Evolutionary conservation across 805 yeast genomes (phyloP).

Genomic region (Tetrapisispora fleetii): DNA sequence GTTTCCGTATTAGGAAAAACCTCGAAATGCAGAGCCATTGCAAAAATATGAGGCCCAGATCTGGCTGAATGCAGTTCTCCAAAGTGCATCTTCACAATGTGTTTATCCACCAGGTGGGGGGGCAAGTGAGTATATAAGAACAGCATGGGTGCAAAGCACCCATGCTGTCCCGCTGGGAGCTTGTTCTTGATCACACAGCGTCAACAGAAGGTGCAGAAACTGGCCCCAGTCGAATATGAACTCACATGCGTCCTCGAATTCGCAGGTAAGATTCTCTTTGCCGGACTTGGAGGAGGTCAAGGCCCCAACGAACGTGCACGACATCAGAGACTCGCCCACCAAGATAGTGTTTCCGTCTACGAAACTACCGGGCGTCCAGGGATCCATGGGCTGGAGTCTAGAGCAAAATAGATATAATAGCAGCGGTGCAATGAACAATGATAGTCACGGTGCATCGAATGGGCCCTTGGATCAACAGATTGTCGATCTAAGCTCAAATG

Average conservation of each 20-base stretch:
- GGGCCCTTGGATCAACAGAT: constrained; percentile 10
- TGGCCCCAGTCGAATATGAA: constrained; percentile 10
- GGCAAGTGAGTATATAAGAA: too few relatives aligned
- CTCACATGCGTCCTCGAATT: constrained; percentile 34
- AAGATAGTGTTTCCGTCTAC: constrained; percentile 23
- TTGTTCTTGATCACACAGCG: too few relatives aligned
- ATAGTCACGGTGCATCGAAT: too few relatives aligned
- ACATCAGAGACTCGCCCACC: constrained; percentile 15
- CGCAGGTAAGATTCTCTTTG: constrained; percentile 27
- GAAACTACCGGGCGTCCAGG: not conserved
- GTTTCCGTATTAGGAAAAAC: too few relatives aligned
- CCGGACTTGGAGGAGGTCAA: constrained; percentile 11
- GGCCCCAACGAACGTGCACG: not conserved
- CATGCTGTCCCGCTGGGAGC: too few relatives aligned
- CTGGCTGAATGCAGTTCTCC: too few relatives aligned
- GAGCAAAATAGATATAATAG: not conserved
- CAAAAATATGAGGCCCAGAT: too few relatives aligned
- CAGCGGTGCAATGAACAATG: too few relatives aligned
- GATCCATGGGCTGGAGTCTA: not conserved
- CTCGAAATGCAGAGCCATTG: too few relatives aligned
- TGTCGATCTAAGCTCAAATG: constrained; percentile 21
- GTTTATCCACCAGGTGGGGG: too few relatives aligned
- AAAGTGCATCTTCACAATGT: too few relatives aligned
- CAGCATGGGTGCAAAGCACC: too few relatives aligned
- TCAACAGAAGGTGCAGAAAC: not conserved